A percentile compares a stretch with the other conserved stretches of the same genome.
phyloP scores from a whole-genome alignment of 805 yeast species.

The Candida silvicultrix region DNA sequence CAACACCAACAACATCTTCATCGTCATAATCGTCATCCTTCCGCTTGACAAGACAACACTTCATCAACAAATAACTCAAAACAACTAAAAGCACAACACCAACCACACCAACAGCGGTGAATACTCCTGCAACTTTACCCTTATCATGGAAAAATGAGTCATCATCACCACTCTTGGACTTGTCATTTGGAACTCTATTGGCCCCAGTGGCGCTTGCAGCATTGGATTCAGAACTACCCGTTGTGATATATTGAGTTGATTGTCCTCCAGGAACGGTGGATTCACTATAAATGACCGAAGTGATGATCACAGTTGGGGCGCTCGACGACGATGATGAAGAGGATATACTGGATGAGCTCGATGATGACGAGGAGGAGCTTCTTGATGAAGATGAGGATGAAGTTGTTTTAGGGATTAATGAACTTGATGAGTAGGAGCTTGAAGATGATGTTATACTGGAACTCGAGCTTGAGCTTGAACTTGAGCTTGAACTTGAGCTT shows the following conservation, averaged over 20 bases:
- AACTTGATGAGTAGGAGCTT: neutral
- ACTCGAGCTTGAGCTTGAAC: slow-evolving; percentile 11
- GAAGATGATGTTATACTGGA: slow-evolving; percentile 1
- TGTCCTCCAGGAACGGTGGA: slow-evolving; percentile 4
- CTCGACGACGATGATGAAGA: slow-evolving; percentile 4
- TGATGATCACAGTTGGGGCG: slow-evolving; percentile 3
- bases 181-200: neutral
- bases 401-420: neutral
- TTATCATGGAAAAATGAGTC: slow-evolving; percentile 54
- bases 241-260: slow-evolving; percentile 6
- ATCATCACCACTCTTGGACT: slow-evolving; percentile 1
- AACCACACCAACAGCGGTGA: slow-evolving; percentile 71
- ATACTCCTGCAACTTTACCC: slow-evolving; percentile 83
- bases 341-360: slow-evolving; percentile 2
- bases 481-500: slow-evolving; percentile 9
- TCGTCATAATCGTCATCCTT: slow-evolving; percentile 1
- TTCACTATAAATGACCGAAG: slow-evolving; percentile 3
- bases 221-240: slow-evolving; percentile 10
- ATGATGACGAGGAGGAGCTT: neutral
- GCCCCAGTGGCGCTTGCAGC: slow-evolving; percentile 12
- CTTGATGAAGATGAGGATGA: too few species aligned
- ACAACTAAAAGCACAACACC: slow-evolving; percentile 36
- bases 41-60: neutral
- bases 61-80: slow-evolving; percentile 33
- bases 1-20: slow-evolving; percentile 8